A percentile compares a stretch with the other conserved stretches of the same genome.
Conservation (phyloP, 805 yeast genomes). For the Metschnikowia similis region DNA sequence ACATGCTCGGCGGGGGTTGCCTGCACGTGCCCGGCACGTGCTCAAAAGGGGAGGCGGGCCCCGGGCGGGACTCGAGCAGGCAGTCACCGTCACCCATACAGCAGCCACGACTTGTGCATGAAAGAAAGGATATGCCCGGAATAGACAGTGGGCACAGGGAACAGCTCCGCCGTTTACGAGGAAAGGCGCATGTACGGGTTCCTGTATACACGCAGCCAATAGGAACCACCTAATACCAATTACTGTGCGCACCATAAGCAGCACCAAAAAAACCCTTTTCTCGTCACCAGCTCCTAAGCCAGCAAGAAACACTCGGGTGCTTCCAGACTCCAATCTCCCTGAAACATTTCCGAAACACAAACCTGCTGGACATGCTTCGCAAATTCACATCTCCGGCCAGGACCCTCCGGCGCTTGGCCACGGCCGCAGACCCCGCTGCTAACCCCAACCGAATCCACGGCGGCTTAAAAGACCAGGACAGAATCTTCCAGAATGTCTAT, state of each 20-base stretch:
- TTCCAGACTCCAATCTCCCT: not conserved
- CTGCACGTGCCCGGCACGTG: too few relatives aligned
- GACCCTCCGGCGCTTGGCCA: conserved; percentile 36
- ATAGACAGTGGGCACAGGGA: not conserved
- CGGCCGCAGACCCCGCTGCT: conserved; percentile 45
- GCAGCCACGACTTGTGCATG: too few relatives aligned
- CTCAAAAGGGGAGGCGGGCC: too few relatives aligned
- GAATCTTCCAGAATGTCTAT: conserved; percentile 83
- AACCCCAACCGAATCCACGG: conserved; percentile 59
- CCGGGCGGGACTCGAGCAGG: too few relatives aligned
- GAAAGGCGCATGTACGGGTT: not conserved
- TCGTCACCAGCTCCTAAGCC: conserved; percentile 1
- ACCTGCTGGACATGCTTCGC: conserved; percentile 30
- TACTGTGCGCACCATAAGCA: conserved; percentile 9
- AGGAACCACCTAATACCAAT: conserved; percentile 13
- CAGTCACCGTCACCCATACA: too few relatives aligned
- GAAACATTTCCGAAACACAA: not conserved
- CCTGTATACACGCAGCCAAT: conserved; percentile 12
- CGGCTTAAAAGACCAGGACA: conserved; percentile 75
- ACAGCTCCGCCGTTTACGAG: too few relatives aligned
- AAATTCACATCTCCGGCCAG: conserved; percentile 25
- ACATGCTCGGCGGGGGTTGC: too few relatives aligned
- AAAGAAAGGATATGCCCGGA: not conserved
- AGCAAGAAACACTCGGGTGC: conserved; percentile 1
- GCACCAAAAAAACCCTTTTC: conserved; percentile 8